Evolutionary conservation across 352 stramenopile genomes (phyloP), one percentile per base, ranked within the genome.

Genomic region (Pythium aquatile): DNA sequence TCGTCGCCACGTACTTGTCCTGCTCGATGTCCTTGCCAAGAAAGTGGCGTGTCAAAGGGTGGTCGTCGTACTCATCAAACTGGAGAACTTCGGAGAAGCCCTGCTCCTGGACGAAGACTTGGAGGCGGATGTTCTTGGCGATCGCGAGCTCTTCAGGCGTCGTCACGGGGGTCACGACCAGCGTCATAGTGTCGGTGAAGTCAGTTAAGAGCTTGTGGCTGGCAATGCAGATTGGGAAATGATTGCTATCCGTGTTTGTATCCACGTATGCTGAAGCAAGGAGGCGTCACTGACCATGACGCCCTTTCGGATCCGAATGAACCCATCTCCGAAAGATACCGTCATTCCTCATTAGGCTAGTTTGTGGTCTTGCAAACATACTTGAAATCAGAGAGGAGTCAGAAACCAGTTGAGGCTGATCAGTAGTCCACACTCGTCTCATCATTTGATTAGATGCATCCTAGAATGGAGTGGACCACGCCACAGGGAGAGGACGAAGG

Each of bases 61-160:
- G 58, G 53, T 74, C 55, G 68, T 88, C 81, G 59, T 80, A 57
- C 24, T 67, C 58, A 56, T 88, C 79, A 42, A 83, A 56, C 66
- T 88, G 44, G 44, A 72, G 16, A 75, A 52, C n/a, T 49, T 58
- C 2, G 56, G 51, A 32, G 48, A 80, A 82, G 44, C 72, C 72
- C 44, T 83, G 70, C 46, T 90, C 81, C 8, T 77, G 55, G 47
- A 87, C 70, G 62, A 90, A 90, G 40, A 90, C 78, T 11, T 73
- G 46, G 61, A 70, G 65, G 48, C 78, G 75, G 32, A 90, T 71
- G 16, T 48, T 60, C 65, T 76, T 82, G 64, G 77, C 74, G 37
- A 76, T 67, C 10, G 81, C 60, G 26, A 78, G 64, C 47, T 82
- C 66, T 30, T 76, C 68, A 0, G 71, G 63, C 17, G 75, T 81